Base-by-base conservation (phyloP, 2,329 filamentous ascomycete genomes). In the Ophiostoma populinum region DNA sequence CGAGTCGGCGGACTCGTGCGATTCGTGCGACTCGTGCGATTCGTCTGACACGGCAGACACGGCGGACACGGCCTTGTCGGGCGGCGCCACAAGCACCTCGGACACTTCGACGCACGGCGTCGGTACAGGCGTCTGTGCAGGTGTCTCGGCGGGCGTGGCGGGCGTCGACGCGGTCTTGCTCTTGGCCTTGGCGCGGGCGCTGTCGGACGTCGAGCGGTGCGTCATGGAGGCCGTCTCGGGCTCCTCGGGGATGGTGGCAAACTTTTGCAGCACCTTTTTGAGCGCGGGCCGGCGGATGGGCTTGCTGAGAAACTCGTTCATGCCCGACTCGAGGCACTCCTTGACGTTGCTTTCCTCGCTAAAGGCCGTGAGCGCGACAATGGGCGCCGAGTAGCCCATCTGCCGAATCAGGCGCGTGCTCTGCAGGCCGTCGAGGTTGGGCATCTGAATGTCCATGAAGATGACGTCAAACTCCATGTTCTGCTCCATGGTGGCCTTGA, bases 371-470 rank as follows among this genome's bases (percentile, higher is more conserved):
- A 94, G 58, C 0, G 86, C 86, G 11, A 94, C 83, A 41, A 94
- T 93, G 0, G 86, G 86, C 2, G 80, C 79, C 9, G 69, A 74
- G 55, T 90, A 94, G 1, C 86, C 86, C 61, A 87, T 80, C 51
- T 83, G 63, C 6, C 86, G 72, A 46, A 94, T 93, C 22, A 92
- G 61, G 8, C 77, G 70, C 1, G 86, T 93, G 31, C 79, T 86
- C 51, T 93, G 78, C 17, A 94, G 59, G 2, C 86, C 86, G 49
- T 93, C 85, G 11, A 94, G 67, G 42, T 90, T 92, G 4, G 86
- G 86, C 86, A 94, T 94, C 55, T 81, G 82, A 7, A 93, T 78
- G 47, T 94, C 86, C 86, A 93, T 94, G 50, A 93, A 90, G 42
- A 94, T 87, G 18, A 94, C 63, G 45, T 92, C 82, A 50, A 87